Evolutionary conservation across 768 basidiomycete species (phyloP).

Genomic region (Pleurotus eryngii): DNA sequence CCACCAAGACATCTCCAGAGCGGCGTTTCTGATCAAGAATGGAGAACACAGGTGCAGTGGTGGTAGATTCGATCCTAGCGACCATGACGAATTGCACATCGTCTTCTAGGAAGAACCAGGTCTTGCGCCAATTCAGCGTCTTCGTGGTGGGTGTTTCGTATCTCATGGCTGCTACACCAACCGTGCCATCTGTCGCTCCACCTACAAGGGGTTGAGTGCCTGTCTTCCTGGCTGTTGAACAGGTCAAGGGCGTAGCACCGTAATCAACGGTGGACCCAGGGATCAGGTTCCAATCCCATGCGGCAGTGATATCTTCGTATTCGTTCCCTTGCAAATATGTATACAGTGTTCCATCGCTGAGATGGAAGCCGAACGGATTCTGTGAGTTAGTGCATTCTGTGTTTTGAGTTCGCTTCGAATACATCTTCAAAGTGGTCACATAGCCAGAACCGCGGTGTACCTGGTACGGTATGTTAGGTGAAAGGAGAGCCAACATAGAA

Average conservation of each 20-base stretch:
- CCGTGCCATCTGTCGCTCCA: conserved; percentile 27
- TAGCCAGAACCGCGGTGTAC: conserved; percentile 43
- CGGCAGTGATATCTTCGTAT: conserved; percentile 41
- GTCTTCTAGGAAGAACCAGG: conserved; percentile 33
- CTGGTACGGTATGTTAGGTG: conserved; percentile 17
- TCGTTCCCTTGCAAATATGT: conserved; percentile 47
- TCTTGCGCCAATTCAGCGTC: conserved; percentile 29
- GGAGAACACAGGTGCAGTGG: conserved; percentile 22
- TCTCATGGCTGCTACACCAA: conserved; percentile 31
- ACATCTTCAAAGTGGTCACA: conserved; percentile 42
- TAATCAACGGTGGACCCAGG: conserved; percentile 41
- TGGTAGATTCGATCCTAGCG: conserved; percentile 18
- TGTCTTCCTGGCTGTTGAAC: conserved; percentile 12
- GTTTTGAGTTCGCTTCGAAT: conserved; percentile 41
- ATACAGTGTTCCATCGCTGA: conserved; percentile 47
- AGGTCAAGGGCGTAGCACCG: conserved; percentile 24
- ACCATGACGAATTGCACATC: conserved; percentile 30
- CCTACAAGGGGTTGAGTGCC: conserved; percentile 31
- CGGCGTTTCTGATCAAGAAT: conserved; percentile 33
- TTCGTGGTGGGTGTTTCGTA: conserved; percentile 31
- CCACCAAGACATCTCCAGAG: conserved; percentile 17
- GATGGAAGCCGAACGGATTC: conserved; percentile 47
- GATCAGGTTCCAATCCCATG: conserved; percentile 60
- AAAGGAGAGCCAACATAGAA: background rate
- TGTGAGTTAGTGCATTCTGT: conserved; percentile 46